phyloP scores from a whole-genome alignment of 164 flowering plant genomes.

The Pachysandra terminalis region DNA sequence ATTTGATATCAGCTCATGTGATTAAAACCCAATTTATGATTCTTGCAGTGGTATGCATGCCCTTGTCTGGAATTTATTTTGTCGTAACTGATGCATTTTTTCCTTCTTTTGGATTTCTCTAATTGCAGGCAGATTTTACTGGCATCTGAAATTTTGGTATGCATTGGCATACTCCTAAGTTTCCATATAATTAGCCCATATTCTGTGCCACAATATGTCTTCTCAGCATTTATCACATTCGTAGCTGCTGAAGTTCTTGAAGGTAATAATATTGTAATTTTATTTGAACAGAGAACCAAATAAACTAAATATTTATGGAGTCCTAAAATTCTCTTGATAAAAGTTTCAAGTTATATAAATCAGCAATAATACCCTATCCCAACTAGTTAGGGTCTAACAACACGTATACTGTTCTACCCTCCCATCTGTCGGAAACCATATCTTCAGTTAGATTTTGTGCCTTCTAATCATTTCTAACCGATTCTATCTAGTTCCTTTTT shows the following conservation, averaged over 20 bases:
- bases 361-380: not conserved
- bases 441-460: too few species aligned
- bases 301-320: not conserved
- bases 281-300: not conserved
- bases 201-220: slow-evolving; percentile 73
- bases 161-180: slow-evolving; percentile 71
- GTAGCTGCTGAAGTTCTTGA: slow-evolving; percentile 92
- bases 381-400: not conserved
- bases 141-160: slow-evolving; percentile 74
- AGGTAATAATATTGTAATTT: slow-evolving; percentile 40
- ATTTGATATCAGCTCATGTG: not conserved
- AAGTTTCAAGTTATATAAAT: not conserved
- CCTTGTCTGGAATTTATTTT: not conserved
- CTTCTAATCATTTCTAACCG: too few species aligned
- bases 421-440: not conserved
- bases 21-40: not conserved
- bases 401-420: not conserved
- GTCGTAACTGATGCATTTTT: not conserved
- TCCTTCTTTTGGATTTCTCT: slow-evolving; percentile 3
- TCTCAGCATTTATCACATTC: slow-evolving; percentile 73
- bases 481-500: too few species aligned
- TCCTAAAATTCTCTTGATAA: not conserved
- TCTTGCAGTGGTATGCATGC: not conserved
- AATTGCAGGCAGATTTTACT: slow-evolving; percentile 78
- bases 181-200: slow-evolving; percentile 64